Percentiles rank a stretch among this genome's conserved stretches.
phyloP scores from a whole-genome alignment of 768 basidiomycete genomes.

The Mycena capillaripes region DNA sequence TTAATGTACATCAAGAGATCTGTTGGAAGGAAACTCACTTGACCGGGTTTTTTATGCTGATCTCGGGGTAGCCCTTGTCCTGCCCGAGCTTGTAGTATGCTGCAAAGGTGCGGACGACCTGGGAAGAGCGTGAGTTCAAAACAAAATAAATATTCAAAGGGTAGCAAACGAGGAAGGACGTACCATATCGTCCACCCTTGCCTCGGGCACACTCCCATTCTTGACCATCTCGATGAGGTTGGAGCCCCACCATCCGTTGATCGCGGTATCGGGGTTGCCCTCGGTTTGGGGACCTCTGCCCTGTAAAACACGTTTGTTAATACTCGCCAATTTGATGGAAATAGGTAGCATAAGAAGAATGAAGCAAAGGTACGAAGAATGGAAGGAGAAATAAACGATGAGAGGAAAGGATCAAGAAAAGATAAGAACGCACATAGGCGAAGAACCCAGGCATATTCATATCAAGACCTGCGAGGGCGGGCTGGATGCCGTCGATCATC shows the following conservation, averaged over 20 bases:
- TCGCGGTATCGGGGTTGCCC: slow-evolving; percentile 31
- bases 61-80: slow-evolving; percentile 30
- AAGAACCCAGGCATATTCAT: slow-evolving; percentile 50
- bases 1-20: neutral
- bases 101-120: slow-evolving; percentile 64
- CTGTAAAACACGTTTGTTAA: neutral
- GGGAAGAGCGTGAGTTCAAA: neutral
- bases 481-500: slow-evolving; percentile 40
- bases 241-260: slow-evolving; percentile 38
- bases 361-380: no score
- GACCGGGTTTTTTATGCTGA: neutral
- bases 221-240: slow-evolving; percentile 55
- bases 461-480: slow-evolving; percentile 37
- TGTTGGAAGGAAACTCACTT: neutral
- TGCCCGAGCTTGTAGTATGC: slow-evolving; percentile 49
- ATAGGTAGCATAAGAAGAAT: no score
- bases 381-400: neutral
- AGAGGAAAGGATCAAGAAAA: no score
- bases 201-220: slow-evolving; percentile 61
- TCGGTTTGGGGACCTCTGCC: slow-evolving; percentile 11
- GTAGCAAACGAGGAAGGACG: neutral
- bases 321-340: no score
- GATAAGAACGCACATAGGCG: slow-evolving; percentile 40
- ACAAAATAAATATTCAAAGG: no score
- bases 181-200: slow-evolving; percentile 68